These are phyloP conservation scores for Peziza echinospora DNA, from an alignment of 495 filamentous ascomycete genomes.

Conservation along the genomic window DNA sequence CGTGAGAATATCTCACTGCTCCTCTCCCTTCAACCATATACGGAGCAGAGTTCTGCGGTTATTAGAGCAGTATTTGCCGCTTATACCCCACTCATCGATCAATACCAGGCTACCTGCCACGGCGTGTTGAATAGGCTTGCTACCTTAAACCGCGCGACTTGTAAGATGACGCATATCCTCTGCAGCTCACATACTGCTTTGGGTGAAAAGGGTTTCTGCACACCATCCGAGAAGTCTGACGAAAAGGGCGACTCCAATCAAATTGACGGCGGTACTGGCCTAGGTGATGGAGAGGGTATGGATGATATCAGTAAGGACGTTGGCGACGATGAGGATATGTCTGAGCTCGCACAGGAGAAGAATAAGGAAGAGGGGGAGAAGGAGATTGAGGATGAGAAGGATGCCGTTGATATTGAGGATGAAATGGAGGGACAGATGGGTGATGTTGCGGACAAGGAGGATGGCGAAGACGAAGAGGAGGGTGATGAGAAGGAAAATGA, in stretches of 20 bases:
- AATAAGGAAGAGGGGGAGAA: constrained; percentile 36
- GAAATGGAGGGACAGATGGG: constrained; percentile 65
- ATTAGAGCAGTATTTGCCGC: constrained; percentile 41
- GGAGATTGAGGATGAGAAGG: constrained; percentile 44
- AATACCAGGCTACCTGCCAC: constrained; percentile 42
- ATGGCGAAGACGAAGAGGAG: constrained; percentile 27
- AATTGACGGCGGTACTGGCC: constrained; percentile 76
- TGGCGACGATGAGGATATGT: constrained; percentile 74
- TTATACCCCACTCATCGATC: constrained; percentile 48
- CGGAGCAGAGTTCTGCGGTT: constrained; percentile 23
- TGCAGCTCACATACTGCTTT: constrained; percentile 54
- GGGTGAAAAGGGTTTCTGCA: constrained; percentile 71
- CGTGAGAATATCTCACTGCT: constrained; percentile 29
- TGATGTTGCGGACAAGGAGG: constrained; percentile 36
- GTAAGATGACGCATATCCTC: constrained; percentile 51
- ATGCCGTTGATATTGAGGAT: constrained; percentile 90
- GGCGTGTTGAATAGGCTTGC: constrained; percentile 30
- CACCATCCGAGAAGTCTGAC: constrained; percentile 53
- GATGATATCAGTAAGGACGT: constrained; percentile 98
- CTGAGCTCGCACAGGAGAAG: constrained; percentile 69
- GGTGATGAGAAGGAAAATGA: constrained; percentile 34
- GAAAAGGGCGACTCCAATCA: constrained; percentile 38
- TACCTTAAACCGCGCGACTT: constrained; percentile 41
- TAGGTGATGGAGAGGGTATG: constrained; percentile 86
- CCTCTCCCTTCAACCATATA: constrained; percentile 26